Percentiles rank a stretch among this genome's conserved stretches.
Evolutionary conservation across 192 early-diverging fungal species (phyloP).

Genomic region (Linderina pennispora): DNA sequence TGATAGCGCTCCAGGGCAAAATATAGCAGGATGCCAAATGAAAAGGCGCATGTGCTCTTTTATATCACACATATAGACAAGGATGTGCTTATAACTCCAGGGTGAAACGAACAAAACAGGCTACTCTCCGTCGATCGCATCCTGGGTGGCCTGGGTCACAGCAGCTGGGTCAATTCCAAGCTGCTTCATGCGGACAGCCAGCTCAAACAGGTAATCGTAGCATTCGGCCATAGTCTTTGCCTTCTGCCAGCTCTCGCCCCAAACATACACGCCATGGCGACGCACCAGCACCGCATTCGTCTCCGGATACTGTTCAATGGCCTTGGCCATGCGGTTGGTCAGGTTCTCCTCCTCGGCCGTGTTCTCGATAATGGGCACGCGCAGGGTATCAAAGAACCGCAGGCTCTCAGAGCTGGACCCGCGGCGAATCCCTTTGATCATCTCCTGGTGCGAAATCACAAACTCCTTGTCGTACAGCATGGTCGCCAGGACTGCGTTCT

Average conservation of each 20-base stretch:
- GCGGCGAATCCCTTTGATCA: conserved; percentile 96
- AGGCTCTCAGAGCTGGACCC: conserved; percentile 61
- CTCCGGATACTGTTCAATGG: conserved; percentile 83
- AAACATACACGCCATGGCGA: conserved; percentile 95
- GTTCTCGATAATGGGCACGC: conserved; percentile 95
- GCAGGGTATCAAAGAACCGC: conserved; percentile 72
- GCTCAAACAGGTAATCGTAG: conserved; percentile 98
- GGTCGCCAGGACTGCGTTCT: conserved; percentile 91
- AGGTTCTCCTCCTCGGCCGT: conserved; percentile 91
- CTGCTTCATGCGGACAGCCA: conserved; percentile 87
- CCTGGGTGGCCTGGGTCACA: conserved; percentile 12
- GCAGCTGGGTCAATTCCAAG: conserved; percentile 71
- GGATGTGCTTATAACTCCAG: too few relatives aligned
- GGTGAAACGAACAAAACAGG: not conserved
- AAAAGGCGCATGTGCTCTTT: too few relatives aligned
- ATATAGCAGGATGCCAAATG: too few relatives aligned
- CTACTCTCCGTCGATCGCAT: conserved; percentile 9
- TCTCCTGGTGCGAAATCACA: conserved; percentile 91
- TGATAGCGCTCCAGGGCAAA: too few relatives aligned
- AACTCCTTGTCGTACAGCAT: conserved; percentile 77
- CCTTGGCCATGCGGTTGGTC: conserved; percentile 78
- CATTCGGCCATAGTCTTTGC: conserved; percentile 98
- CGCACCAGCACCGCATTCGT: conserved; percentile 92
- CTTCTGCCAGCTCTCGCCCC: conserved; percentile 95
- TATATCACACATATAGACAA: conserved; percentile 1